Percentiles rank a stretch among this genome's conserved stretches.
Conservation (phyloP, 2,329 filamentous ascomycete genomes). For the Trichoderma simmonsii region DNA sequence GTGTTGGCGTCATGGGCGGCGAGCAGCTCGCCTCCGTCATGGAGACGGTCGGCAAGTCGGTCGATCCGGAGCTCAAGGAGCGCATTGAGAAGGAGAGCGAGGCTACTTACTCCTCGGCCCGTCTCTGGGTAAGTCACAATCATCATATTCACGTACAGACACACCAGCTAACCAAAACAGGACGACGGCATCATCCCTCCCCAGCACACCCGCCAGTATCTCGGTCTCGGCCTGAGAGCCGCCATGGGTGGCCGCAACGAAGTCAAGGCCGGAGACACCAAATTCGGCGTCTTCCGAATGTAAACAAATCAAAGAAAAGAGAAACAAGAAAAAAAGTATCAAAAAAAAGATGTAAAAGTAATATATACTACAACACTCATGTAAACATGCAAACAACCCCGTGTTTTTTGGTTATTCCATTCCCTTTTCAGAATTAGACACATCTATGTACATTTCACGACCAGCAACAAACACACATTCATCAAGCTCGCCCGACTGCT, state of each 20-base stretch:
- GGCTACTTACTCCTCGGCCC: constrained; percentile 80
- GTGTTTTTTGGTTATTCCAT: not conserved
- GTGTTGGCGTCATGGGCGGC: constrained; percentile 91
- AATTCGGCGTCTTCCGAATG: constrained; percentile 82
- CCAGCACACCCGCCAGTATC: constrained; percentile 68
- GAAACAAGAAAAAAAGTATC: not conserved
- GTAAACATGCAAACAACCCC: not conserved
- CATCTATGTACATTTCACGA: constrained; percentile 1
- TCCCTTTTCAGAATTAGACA: not conserved
- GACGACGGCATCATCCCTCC: constrained; percentile 79
- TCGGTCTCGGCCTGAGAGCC: constrained; percentile 69
- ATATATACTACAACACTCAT: not conserved
- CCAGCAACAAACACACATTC: not conserved
- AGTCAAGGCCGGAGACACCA: constrained; percentile 58
- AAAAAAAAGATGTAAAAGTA: not conserved
- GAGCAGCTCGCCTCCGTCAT: constrained; percentile 92
- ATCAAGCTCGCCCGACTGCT: not conserved
- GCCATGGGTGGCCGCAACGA: constrained; percentile 67
- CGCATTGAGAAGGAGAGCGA: constrained; percentile 90
- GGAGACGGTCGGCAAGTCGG: constrained; percentile 84
- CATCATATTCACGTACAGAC: not conserved
- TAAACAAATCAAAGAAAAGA: constrained; percentile 36
- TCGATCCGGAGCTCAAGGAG: constrained; percentile 74
- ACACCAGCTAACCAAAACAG: constrained; percentile 38
- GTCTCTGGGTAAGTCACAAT: constrained; percentile 68